Evolutionary conservation across 441 rosid species (phyloP).

Genomic region (Aleurites moluccanus): DNA sequence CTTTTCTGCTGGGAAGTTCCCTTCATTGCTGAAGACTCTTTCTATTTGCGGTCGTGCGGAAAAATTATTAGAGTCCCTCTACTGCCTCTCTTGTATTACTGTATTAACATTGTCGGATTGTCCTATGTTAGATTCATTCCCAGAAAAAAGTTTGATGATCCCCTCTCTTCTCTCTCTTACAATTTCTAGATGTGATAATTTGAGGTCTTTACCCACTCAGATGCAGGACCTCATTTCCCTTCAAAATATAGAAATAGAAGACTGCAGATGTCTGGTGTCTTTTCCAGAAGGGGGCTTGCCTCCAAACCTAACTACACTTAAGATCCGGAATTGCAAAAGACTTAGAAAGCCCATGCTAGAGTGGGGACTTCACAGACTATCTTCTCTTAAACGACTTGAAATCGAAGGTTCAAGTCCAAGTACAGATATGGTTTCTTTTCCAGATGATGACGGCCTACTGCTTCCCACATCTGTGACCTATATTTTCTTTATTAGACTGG

Average conservation of each 20-base stretch:
- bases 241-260: slow-evolving; percentile 22
- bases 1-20: too few species aligned
- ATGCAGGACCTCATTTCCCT: slow-evolving; percentile 34
- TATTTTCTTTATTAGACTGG: not conserved
- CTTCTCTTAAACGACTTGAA: not conserved
- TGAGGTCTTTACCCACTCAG: slow-evolving; percentile 29
- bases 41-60: slow-evolving; percentile 9
- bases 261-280: slow-evolving; percentile 26
- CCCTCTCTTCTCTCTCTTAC: slow-evolving; percentile 7
- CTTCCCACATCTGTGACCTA: slow-evolving; percentile 19
- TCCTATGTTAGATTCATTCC: slow-evolving; percentile 17
- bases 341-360: not conserved
- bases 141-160: slow-evolving; percentile 12
- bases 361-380: slow-evolving; percentile 24
- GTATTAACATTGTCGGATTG: slow-evolving; percentile 12
- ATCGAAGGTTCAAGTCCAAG: slow-evolving; percentile 4
- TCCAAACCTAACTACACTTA: slow-evolving; percentile 18
- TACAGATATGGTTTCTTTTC: slow-evolving; percentile 15
- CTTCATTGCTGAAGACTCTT: not conserved
- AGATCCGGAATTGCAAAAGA: slow-evolving; percentile 7
- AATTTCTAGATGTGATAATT: slow-evolving; percentile 24
- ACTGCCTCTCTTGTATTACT: slow-evolving; percentile 13
- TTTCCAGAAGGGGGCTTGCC: slow-evolving; percentile 35
- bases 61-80: slow-evolving; percentile 5
- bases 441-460: slow-evolving; percentile 14